Conservation (phyloP, 345 rosid genomes). For the Camelina hispida region DNA sequence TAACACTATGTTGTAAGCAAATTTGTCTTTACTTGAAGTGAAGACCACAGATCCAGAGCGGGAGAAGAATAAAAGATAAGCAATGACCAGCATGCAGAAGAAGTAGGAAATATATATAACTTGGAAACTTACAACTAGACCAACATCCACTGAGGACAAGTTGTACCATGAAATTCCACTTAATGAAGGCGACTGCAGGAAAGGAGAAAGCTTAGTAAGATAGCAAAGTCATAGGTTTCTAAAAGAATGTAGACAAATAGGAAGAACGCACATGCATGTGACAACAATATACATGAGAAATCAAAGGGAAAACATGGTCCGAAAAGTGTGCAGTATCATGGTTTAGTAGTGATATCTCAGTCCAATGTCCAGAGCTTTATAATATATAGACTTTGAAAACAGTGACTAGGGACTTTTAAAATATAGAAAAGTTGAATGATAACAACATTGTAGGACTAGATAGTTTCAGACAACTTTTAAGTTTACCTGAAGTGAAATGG, state of each 20-base stretch:
- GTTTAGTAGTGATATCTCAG: conserved; percentile 5
- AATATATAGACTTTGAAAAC: background rate
- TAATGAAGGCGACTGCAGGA: conserved; percentile 70
- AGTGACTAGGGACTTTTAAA: conserved; percentile 3
- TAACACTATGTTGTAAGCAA: conserved; percentile 20
- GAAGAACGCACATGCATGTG: background rate
- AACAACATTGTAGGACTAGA: conserved; percentile 2
- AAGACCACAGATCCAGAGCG: background rate
- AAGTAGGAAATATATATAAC: conserved; percentile 9
- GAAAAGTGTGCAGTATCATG: conserved; percentile 4
- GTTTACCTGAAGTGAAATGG: conserved; percentile 73
- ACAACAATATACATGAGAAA: background rate
- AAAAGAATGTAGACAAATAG: background rate
- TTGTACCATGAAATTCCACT: conserved; percentile 90
- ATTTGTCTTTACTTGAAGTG: background rate
- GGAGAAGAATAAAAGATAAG: background rate
- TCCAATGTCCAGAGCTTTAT: conserved; percentile 12
- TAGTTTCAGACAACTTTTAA: conserved; percentile 18
- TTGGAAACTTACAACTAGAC: conserved; percentile 77
- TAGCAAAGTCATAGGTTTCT: conserved; percentile 14
- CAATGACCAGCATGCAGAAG: conserved; percentile 15
- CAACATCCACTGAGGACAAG: conserved; percentile 78
- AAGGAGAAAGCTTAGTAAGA: conserved; percentile 27
- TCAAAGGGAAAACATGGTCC: background rate
- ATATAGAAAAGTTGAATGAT: background rate